Evolutionary conservation across 768 basidiomycete genomes (phyloP), one percentile per base, ranked within the genome.

Genomic region (Termitomyces sp.): DNA sequence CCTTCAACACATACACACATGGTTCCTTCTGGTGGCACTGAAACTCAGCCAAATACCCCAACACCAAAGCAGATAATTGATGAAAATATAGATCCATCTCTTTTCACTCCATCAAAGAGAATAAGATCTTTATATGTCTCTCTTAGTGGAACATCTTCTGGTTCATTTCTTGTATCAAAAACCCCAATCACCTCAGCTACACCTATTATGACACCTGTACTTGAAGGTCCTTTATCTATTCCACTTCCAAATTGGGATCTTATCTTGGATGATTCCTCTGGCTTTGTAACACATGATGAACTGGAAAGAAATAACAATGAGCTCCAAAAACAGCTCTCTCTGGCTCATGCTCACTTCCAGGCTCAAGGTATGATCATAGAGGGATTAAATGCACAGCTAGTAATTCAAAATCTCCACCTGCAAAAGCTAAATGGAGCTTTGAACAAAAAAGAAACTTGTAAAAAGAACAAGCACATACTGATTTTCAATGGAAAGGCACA

Each of bases 41-140:
- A 16, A 16, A 26, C 53, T 30, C 4, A 20, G 43, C 28, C 16
- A 10, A 44, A n/a, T 33, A 43, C 28, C n/a, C 43, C 43, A 9
- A 53, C 47, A 44, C 49, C 54, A 8, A 54, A 46, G 38, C 50
- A 50, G 14, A 7, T 26, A 13, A 35, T 16, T 40, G 51, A 65
- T 36, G 33, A 53, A 3, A 52, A 47, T 12, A 57, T 62, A 40
- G 57, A 68, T 52, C 66, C 64, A 6, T 51, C 33, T 1, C 59
- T 66, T 4, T 61, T 52, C 43, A 70, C 67, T 2, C 70, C 68
- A 56, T 63, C 63, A 0, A 69, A 72, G 53, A 47, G 58, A 13
- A 66, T 68, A 53, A 61, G 63, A n/a, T 16, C 59, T 3, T 48
- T 69, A 44, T 60, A 59, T 28, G 58, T 56, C 7, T 28, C 48